These are phyloP conservation scores for Erodium chrysanthum DNA, from an alignment of 441 rosid genomes.

Conservation along the genomic window DNA sequence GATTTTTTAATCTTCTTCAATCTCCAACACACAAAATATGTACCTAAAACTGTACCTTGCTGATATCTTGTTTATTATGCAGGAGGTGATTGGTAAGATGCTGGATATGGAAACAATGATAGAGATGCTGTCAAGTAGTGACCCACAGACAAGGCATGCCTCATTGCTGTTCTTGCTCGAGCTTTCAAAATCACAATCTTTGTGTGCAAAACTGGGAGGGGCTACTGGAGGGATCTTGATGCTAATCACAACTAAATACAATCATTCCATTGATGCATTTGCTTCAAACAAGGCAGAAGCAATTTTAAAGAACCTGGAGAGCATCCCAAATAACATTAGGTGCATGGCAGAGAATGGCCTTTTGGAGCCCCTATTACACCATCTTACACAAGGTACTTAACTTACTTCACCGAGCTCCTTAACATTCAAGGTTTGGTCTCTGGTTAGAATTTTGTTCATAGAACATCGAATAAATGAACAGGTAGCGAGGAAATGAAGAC, in stretches of 20 bases:
- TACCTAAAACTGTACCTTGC: no score
- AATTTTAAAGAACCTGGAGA: slow-evolving; percentile 56
- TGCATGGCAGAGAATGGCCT: slow-evolving; percentile 81
- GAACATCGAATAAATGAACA: slow-evolving; percentile 20
- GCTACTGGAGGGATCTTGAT: slow-evolving; percentile 59
- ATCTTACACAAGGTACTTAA: slow-evolving; percentile 52
- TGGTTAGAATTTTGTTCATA: slow-evolving; percentile 2
- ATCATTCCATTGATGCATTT: slow-evolving; percentile 34
- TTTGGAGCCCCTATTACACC: slow-evolving; percentile 62
- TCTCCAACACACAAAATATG: not conserved
- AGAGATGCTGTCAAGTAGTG: slow-evolving; percentile 55
- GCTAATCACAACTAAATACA: slow-evolving; percentile 58
- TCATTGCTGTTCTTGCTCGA: slow-evolving; percentile 51
- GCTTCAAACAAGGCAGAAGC: slow-evolving; percentile 52
- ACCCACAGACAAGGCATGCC: slow-evolving; percentile 42
- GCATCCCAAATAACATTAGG: slow-evolving; percentile 47
- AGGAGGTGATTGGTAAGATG: slow-evolving; percentile 52
- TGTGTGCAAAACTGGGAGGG: slow-evolving; percentile 48
- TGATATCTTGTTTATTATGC: slow-evolving; percentile 19
- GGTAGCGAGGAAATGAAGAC: slow-evolving; percentile 56
- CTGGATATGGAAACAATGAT: slow-evolving; percentile 39
- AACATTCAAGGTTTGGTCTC: not conserved
- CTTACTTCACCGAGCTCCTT: slow-evolving; percentile 16
- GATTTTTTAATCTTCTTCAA: slow-evolving; percentile 11
- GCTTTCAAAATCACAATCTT: slow-evolving; percentile 44